Evolutionary conservation across 305 asterid species (phyloP).

Genomic region (Fraxinus floribunda): DNA sequence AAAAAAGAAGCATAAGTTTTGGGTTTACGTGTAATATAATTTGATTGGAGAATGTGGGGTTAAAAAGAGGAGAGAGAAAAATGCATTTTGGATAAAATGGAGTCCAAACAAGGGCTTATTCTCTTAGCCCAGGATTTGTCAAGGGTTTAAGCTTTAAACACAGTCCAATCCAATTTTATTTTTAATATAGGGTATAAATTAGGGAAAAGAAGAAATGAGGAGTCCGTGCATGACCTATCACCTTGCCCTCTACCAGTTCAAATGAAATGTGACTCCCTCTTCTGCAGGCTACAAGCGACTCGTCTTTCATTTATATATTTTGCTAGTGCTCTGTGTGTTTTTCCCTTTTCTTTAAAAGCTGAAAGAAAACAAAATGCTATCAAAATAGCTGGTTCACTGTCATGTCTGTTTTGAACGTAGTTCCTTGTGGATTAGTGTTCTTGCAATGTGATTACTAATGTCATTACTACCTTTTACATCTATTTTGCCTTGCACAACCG

Average conservation of each 20-base stretch:
- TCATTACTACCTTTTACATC: not conserved
- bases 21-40: not conserved
- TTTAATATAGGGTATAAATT: not conserved
- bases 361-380: not conserved
- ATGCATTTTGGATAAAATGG: not conserved
- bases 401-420: not conserved
- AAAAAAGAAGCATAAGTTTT: too few relatives aligned
- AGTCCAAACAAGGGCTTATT: not conserved
- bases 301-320: not conserved
- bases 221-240: not conserved
- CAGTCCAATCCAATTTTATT: not conserved
- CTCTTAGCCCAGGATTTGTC: not conserved
- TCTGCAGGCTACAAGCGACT: not conserved
- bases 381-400: not conserved
- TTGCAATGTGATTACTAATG: not conserved
- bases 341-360: not conserved
- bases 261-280: not conserved
- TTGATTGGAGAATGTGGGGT: not conserved
- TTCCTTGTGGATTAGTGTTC: not conserved
- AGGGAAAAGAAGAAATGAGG: not conserved
- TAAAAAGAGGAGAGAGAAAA: not conserved
- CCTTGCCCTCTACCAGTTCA: not conserved
- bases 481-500: not conserved
- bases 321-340: not conserved
- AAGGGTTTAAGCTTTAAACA: not conserved